Evolutionary conservation across 805 yeast species (phyloP).

Genomic region (Brettanomyces custersianus): DNA sequence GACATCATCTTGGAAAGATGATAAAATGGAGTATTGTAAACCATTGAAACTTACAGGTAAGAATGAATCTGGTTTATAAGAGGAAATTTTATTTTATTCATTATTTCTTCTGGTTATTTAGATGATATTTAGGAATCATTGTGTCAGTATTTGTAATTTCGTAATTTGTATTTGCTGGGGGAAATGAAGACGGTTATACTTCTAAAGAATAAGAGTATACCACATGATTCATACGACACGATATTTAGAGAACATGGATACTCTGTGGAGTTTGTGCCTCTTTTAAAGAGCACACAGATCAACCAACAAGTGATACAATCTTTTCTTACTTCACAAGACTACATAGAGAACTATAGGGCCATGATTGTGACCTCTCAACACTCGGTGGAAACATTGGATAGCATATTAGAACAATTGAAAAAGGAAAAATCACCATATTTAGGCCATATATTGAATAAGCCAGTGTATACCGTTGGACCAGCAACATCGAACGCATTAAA

Average conservation of each 20-base stretch:
- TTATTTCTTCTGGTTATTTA: not conserved
- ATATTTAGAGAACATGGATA: slow-evolving; percentile 28
- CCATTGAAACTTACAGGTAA: slow-evolving; percentile 1
- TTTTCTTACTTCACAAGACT: slow-evolving; percentile 35
- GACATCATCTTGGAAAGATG: slow-evolving; percentile 2
- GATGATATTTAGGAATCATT: not conserved
- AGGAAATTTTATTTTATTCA: too few species aligned
- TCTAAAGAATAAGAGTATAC: slow-evolving; percentile 64
- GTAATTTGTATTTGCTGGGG: not conserved
- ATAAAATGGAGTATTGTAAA: not conserved
- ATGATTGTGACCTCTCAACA: slow-evolving; percentile 83
- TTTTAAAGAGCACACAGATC: slow-evolving; percentile 56
- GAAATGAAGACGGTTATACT: slow-evolving; percentile 32
- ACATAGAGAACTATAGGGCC: slow-evolving; percentile 33
- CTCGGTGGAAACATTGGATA: slow-evolving; percentile 73
- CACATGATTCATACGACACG: slow-evolving; percentile 57
- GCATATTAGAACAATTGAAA: slow-evolving; percentile 27
- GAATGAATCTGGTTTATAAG: not conserved
- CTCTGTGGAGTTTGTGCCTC: slow-evolving; percentile 56
- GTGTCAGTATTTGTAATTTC: not conserved
- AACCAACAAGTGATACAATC: slow-evolving; percentile 35
- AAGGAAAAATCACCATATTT: slow-evolving; percentile 8
- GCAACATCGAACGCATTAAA: slow-evolving; percentile 60
- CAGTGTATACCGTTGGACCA: slow-evolving; percentile 86
- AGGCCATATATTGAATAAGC: slow-evolving; percentile 28